Evolutionary conservation across 164 flowering plant genomes (phyloP).

Genomic region (Saururus chinensis): DNA sequence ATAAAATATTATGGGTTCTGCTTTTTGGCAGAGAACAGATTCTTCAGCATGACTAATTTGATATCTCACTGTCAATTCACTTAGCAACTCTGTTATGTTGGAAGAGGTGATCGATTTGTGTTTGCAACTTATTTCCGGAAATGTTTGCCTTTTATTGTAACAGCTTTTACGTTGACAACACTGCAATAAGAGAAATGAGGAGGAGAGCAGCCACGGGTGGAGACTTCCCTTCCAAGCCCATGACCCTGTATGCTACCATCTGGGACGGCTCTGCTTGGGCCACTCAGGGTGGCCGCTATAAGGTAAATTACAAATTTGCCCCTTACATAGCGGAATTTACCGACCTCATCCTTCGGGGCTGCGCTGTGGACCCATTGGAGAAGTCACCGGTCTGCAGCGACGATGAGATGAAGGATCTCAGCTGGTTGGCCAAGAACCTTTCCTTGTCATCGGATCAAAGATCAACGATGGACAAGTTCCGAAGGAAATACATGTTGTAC

Average conservation of each 20-base stretch:
- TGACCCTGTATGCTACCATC: constrained; percentile 81
- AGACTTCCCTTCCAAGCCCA: constrained; percentile 87
- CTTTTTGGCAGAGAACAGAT: too few species aligned
- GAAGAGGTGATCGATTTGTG: too few species aligned
- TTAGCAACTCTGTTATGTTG: too few species aligned
- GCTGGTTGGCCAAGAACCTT: constrained; percentile 1
- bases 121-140: not conserved
- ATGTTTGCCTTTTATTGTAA: not conserved
- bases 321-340: constrained; percentile 66
- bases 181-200: constrained; percentile 65
- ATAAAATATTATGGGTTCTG: too few species aligned
- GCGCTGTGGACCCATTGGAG: constrained; percentile 64
- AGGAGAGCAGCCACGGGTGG: constrained; percentile 64
- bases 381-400: constrained; percentile 34
- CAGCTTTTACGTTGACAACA: constrained; percentile 77
- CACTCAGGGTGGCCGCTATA: constrained; percentile 76
- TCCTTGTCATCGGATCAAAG: constrained; percentile 29
- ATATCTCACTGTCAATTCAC: too few species aligned
- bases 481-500: constrained; percentile 65
- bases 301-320: constrained; percentile 69
- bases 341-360: constrained; percentile 64
- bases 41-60: too few species aligned
- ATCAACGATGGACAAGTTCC: constrained; percentile 42
- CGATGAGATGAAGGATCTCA: not conserved
- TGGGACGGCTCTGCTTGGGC: constrained; percentile 98